Base-by-base conservation (phyloP, 345 rosid genomes). In the Eucalyptus victrix region DNA sequence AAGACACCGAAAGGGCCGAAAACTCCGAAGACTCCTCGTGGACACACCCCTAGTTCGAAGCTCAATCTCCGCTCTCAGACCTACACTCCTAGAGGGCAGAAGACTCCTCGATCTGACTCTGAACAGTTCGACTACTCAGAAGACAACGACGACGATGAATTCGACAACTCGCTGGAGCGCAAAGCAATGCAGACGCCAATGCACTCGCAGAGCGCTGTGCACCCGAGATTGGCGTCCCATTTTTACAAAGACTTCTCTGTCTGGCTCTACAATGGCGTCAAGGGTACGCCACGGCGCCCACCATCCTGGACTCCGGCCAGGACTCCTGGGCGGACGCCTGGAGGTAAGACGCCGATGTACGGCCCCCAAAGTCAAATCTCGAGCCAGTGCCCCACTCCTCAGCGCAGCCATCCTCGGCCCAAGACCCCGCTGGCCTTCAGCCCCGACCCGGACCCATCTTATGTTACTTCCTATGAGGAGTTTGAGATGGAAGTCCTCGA, bases 231-330 rank as follows among this genome's bases (percentile, higher is more conserved):
- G 88, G 97, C 96, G 72, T 94, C 97, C 81, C 95, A 95, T 2
- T 95, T 95, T 91, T 93, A 95, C 92, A 95, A 93, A 88, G 96
- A 95, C 21, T 95, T 95, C 89, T 91, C 94, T 5, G 94, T 91
- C 53, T 95, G 97, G 97, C 32, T 94, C 87, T 95, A 94, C 92
- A 90, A 91, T 86, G 94, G 96, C 49, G 93, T 94, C 9, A 92
- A 89, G 45, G 91, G 95, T 62, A 92, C 96, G 32, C 94, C 97
- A 56, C 93, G 67, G 30, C 94, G 90, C 5, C 92, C 88, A 21
- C 96, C 96, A 1, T 93, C 97, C 9, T 94, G 95, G 97, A 94
- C 95, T 54, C 96, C 95, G 6, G 96, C 93, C 12, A 93, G 92
- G 88, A 94, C 96, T 83, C 96, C 93, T 5, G 95, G 91, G 69